Percentiles rank a stretch among this genome's conserved stretches.
Conservation (phyloP, 495 filamentous ascomycete genomes). For the Lasiosphaeria hispida region DNA sequence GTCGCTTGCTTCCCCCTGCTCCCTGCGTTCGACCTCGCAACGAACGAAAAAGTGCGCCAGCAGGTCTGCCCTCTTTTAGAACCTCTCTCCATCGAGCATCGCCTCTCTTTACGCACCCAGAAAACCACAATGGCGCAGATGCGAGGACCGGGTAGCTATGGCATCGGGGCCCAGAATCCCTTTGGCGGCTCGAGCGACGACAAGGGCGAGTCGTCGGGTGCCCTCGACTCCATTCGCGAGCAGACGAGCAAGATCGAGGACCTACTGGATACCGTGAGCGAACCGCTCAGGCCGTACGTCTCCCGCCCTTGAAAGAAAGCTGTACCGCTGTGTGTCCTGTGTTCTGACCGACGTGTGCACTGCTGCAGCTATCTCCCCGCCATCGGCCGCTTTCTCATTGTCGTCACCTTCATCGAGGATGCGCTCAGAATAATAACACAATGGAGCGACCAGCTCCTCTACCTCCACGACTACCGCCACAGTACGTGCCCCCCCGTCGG, state of each 20-base stretch:
- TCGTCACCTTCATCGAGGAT: conserved; percentile 98
- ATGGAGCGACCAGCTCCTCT: conserved; percentile 93
- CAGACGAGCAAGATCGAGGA: conserved; percentile 99
- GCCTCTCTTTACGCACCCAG: neutral
- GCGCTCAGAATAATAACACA: conserved; percentile 94
- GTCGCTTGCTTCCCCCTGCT: neutral
- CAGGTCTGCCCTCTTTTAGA: conserved; percentile 22
- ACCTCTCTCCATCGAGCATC: neutral
- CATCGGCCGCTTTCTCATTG: conserved; percentile 95
- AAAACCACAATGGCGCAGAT: conserved; percentile 78
- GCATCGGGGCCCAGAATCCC: conserved; percentile 73
- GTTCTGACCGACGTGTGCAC: conserved; percentile 1
- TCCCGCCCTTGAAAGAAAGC: neutral
- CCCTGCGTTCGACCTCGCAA: neutral
- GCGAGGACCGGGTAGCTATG: conserved; percentile 92
- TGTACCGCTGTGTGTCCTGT: neutral
- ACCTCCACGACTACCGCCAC: conserved; percentile 87
- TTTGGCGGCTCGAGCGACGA: conserved; percentile 58
- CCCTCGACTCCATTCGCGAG: conserved; percentile 85
- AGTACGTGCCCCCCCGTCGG: conserved; percentile 58
- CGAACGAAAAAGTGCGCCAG: conserved; percentile 16
- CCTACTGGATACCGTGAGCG: conserved; percentile 80
- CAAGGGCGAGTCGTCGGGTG: conserved; percentile 72
- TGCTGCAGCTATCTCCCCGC: conserved; percentile 77
- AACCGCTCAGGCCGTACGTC: conserved; percentile 94